Percentiles rank a stretch among this genome's conserved stretches.
These are phyloP conservation scores for Rhizophagus sp. DNA, from an alignment of 192 early-diverging fungal genomes.

Conservation along the genomic window DNA sequence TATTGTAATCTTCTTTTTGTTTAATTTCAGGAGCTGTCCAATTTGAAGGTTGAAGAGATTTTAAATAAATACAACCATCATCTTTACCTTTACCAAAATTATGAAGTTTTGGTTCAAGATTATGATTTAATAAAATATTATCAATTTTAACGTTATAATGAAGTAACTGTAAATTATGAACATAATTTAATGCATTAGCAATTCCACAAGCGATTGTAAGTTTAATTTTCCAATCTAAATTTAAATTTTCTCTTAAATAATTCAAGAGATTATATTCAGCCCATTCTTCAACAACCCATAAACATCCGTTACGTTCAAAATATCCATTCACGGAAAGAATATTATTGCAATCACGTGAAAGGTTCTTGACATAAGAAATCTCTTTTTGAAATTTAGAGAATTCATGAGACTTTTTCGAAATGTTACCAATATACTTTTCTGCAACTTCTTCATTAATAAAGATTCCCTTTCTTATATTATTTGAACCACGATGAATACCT, in stretches of 20 bases:
- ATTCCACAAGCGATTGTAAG: background rate
- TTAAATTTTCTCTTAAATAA: background rate
- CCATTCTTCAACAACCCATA: background rate
- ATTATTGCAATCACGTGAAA: background rate
- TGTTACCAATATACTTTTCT: background rate
- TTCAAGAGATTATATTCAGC: background rate
- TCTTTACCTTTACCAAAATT: background rate
- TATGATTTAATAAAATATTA: background rate
- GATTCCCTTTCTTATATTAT: background rate
- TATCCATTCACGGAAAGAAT: background rate
- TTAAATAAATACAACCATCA: background rate
- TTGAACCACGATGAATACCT: background rate
- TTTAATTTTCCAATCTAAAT: background rate
- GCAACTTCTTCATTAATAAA: background rate
- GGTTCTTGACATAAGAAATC: background rate
- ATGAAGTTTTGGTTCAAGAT: conserved; percentile 12
- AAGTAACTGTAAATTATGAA: background rate
- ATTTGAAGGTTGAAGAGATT: background rate
- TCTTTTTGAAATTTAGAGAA: background rate
- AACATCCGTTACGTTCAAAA: background rate
- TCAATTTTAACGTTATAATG: conserved; percentile 11
- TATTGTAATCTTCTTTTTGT: background rate
- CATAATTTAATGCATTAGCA: background rate
- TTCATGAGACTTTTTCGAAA: background rate
- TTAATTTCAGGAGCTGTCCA: background rate